Evolutionary conservation across 495 filamentous ascomycete genomes (phyloP).

Genomic region (Lasiosphaeria ovina): DNA sequence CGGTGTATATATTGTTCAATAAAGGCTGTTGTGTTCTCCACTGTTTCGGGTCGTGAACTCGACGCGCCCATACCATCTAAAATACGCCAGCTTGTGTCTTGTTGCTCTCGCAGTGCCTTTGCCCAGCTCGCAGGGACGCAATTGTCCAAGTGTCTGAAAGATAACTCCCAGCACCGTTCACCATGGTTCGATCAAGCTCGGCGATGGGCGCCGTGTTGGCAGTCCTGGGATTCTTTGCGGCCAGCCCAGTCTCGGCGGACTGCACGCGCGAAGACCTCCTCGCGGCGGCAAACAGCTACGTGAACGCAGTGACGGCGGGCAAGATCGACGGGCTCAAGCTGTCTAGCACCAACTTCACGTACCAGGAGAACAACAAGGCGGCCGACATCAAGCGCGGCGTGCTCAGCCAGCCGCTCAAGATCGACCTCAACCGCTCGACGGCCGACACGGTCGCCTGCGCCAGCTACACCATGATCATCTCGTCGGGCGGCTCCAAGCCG

Average conservation of each 20-base stretch:
- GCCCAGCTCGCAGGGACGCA: too few relatives aligned
- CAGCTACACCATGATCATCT: conserved; percentile 45
- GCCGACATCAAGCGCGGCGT: conserved; percentile 33
- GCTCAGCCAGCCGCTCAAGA: conserved; percentile 34
- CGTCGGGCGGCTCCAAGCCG: conserved; percentile 33
- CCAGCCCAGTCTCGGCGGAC: conserved; percentile 20
- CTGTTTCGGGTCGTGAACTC: too few relatives aligned
- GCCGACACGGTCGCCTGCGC: conserved; percentile 43
- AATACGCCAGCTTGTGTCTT: too few relatives aligned
- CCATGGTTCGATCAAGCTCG: background rate
- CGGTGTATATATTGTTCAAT: background rate
- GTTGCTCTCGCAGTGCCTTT: too few relatives aligned
- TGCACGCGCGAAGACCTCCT: conserved; percentile 41
- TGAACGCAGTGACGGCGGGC: conserved; percentile 35
- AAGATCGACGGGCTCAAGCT: conserved; percentile 28
- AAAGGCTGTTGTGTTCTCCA: background rate
- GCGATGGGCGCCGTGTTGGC: background rate
- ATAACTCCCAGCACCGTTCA: background rate
- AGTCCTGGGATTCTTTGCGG: background rate
- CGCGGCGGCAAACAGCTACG: conserved; percentile 35
- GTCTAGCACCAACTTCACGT: conserved; percentile 37
- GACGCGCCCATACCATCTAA: too few relatives aligned
- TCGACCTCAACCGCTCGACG: conserved; percentile 38
- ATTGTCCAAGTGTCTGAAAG: too few relatives aligned
- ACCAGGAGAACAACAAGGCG: conserved; percentile 43